These are phyloP conservation scores for Hypoxylon rickii DNA, from an alignment of 495 filamentous ascomycete genomes.

Conservation along the genomic window DNA sequence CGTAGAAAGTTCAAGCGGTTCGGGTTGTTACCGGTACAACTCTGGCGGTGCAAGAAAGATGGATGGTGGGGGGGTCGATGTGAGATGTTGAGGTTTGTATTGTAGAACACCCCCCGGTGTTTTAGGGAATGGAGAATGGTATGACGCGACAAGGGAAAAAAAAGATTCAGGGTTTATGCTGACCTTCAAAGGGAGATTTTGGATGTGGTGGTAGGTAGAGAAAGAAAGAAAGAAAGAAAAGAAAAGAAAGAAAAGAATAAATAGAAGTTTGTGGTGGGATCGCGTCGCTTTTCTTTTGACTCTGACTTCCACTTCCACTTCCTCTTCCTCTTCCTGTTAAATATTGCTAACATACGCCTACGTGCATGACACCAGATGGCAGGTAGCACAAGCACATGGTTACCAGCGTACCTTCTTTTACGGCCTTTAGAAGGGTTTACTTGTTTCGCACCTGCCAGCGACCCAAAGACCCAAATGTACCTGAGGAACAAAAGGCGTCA, in stretches of 20 bases:
- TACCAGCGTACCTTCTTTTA: background rate
- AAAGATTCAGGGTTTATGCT: background rate
- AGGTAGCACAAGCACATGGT: background rate
- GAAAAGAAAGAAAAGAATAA: background rate
- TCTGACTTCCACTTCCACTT: no score
- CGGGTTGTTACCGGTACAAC: no score
- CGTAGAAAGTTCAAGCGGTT: no score
- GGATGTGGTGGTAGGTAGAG: no score
- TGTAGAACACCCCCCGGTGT: no score
- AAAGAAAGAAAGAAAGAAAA: background rate
- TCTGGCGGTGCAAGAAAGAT: no score
- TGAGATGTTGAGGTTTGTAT: no score
- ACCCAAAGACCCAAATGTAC: background rate
- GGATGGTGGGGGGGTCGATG: no score
- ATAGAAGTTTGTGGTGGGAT: background rate
- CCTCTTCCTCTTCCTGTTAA: no score
- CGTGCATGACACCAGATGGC: background rate
- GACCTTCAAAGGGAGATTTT: no score
- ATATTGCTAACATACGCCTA: background rate
- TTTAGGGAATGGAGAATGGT: no score
- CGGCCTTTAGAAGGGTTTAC: background rate
- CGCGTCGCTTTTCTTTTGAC: background rate
- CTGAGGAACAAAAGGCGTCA: background rate
- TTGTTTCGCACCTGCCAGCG: no score
- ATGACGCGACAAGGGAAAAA: background rate